Percentiles rank a stretch among this genome's conserved stretches.
Evolutionary conservation across 2,329 filamentous ascomycete genomes (phyloP).

Genomic region (Exophiala dermatitidis): DNA sequence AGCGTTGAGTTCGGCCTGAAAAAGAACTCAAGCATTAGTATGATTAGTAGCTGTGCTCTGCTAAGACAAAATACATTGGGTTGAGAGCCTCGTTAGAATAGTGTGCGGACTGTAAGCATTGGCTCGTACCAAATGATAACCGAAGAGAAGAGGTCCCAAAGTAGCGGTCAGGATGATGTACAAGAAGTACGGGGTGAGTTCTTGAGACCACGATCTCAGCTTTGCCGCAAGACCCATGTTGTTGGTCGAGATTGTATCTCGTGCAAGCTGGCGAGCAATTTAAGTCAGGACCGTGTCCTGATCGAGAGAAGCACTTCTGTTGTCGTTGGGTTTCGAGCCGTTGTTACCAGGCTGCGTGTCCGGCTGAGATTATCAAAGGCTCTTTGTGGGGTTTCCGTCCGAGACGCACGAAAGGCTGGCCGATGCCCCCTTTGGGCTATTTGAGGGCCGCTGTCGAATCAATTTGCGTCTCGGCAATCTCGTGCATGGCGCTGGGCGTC

Average conservation of each 20-base stretch:
- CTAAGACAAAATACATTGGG: too few species aligned
- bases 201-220: constrained; percentile 17
- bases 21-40: neutral
- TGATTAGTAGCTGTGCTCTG: too few species aligned
- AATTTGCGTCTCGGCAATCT: too few species aligned
- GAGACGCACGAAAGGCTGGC: too few species aligned
- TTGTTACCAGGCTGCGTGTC: too few species aligned
- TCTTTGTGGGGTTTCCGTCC: too few species aligned
- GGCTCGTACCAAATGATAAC: constrained; percentile 71
- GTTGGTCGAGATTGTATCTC: neutral
- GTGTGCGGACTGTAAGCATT: neutral
- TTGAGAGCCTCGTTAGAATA: too few species aligned
- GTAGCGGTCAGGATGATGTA: constrained; percentile 69
- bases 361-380: too few species aligned
- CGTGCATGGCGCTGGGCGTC: neutral
- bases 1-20: constrained; percentile 84
- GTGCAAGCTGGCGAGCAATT: too few species aligned
- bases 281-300: too few species aligned
- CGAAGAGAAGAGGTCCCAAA: constrained; percentile 85
- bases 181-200: constrained; percentile 57
- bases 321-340: neutral
- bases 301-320: neutral
- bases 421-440: too few species aligned
- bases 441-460: too few species aligned
- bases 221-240: constrained; percentile 18